Percentiles rank a stretch among this genome's conserved stretches.
phyloP scores from a whole-genome alignment of 805 yeast genomes.

The Yarrowia deformans region DNA sequence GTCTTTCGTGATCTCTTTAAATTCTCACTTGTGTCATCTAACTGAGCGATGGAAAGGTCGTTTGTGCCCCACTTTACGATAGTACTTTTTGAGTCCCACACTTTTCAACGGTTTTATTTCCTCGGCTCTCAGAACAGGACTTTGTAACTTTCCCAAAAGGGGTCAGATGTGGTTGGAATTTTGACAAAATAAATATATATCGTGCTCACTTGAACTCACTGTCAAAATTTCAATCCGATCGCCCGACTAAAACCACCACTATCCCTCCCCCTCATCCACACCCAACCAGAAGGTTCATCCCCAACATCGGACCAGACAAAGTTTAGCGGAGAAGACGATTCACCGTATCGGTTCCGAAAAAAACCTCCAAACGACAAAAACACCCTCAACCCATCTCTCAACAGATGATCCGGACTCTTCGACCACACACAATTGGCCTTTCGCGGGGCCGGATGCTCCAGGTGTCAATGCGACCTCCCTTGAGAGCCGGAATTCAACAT shows the following conservation, averaged over 20 bases:
- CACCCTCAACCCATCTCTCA: conserved; percentile 1
- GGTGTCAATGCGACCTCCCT: neutral
- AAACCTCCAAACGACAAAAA: neutral
- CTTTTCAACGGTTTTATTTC: too few relatives aligned
- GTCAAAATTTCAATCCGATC: neutral
- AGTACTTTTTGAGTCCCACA: too few relatives aligned
- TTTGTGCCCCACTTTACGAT: too few relatives aligned
- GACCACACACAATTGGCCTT: conserved; percentile 16
- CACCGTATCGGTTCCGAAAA: too few relatives aligned
- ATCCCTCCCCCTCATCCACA: neutral
- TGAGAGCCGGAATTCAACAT: conserved; percentile 12
- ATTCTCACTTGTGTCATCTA: too few relatives aligned
- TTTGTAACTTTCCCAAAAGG: too few relatives aligned
- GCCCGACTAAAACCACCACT: neutral
- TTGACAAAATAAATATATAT: too few relatives aligned
- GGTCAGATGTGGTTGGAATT: too few relatives aligned
- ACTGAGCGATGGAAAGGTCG: too few relatives aligned
- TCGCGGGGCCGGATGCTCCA: conserved; percentile 13
- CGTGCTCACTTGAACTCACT: neutral
- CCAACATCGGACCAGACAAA: neutral
- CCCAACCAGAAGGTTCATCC: conserved; percentile 1
- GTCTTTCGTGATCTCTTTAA: too few relatives aligned
- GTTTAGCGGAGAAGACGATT: neutral
- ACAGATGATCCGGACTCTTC: conserved; percentile 32
- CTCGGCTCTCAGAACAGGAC: too few relatives aligned